Base-by-base conservation (phyloP, 345 rosid genomes). In the Ceriops tagal region DNA sequence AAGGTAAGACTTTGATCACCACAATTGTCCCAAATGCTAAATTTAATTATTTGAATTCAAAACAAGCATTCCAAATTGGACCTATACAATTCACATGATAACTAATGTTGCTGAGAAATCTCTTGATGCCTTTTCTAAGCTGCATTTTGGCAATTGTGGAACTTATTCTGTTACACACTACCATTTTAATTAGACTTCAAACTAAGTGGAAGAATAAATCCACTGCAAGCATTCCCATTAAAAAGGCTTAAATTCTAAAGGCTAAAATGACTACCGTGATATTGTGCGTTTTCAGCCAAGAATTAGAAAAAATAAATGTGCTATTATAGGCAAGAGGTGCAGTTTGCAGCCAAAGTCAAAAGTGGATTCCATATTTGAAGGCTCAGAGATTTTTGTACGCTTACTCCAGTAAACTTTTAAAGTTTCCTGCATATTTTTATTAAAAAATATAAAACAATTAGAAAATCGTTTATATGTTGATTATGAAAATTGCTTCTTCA, bases 121-220 rank as follows among this genome's bases (percentile, higher is more conserved):
- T 61, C 32, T 19, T 52, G 1, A n/a, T 2, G 6, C 46, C 66
- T 27, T n/a, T 37, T 34, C 34, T 51, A 30, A 49, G 51, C 24
- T 8, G 53, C 61, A 34, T 24, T 28, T 27, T 35, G 10, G 26
- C 6, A 13, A 2, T 27, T 71, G 24, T 5, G 21, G 5, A 18
- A 46, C 28, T n/a, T 59, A 26, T 21, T 61, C 18, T 11, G 35
- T 20, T 9, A 3, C 24, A 18, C 26, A 21, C 22, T 11, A 8
- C 11, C 28, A 26, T 1, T 21, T 13, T 11, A 2, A 49, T 70
- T 19, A 8, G 26, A 15, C 26, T 24, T 53, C n/a, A 37, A 71
- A 61, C 53, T 15, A 52, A 26, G 13, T 52, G 22, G 56, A 78
- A 28, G 73, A 68, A 72, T 64, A 30, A 56, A 57, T 18, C 59